These are phyloP conservation scores for Rhizoclosmatium sp. DNA, from an alignment of 192 early-diverging fungal genomes.

Conservation along the genomic window DNA sequence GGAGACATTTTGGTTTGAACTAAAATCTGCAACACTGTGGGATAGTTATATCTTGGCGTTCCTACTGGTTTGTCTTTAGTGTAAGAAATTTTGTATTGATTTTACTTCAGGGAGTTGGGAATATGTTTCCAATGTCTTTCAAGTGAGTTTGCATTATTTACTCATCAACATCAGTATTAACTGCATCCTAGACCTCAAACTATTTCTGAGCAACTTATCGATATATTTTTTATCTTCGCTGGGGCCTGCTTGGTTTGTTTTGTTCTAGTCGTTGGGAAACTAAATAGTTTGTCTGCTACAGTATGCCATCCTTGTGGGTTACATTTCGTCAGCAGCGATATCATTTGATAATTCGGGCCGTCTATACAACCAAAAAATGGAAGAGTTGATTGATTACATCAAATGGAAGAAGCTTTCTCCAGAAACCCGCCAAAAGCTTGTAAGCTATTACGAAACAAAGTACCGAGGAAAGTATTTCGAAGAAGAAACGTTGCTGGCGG, in stretches of 20 bases:
- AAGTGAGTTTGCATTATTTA: neutral
- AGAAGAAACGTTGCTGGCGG: slow-evolving; percentile 18
- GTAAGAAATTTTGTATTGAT: neutral
- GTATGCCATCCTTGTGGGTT: slow-evolving; percentile 31
- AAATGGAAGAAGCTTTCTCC: slow-evolving; percentile 34
- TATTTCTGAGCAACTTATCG: slow-evolving; percentile 11
- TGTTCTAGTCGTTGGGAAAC: neutral
- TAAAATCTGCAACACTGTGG: neutral
- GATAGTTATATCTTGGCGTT: slow-evolving; percentile 15
- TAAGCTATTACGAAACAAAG: slow-evolving; percentile 33
- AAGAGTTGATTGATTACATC: slow-evolving; percentile 44
- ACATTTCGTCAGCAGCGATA: slow-evolving; percentile 26
- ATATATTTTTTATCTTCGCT: slow-evolving; percentile 14
- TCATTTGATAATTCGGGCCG: slow-evolving; percentile 25
- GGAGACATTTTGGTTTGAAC: neutral
- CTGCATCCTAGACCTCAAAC: slow-evolving; percentile 6
- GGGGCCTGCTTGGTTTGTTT: slow-evolving; percentile 7
- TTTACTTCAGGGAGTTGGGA: slow-evolving; percentile 27
- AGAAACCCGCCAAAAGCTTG: slow-evolving; percentile 28
- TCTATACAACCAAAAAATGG: slow-evolving; percentile 42
- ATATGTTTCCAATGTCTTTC: slow-evolving; percentile 34
- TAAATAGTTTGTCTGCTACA: neutral
- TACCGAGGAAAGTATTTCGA: slow-evolving; percentile 29
- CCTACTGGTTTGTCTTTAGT: neutral
- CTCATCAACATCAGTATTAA: neutral